These are phyloP conservation scores for Brassica nigra DNA, from an alignment of 345 rosid species.

Conservation along the genomic window DNA sequence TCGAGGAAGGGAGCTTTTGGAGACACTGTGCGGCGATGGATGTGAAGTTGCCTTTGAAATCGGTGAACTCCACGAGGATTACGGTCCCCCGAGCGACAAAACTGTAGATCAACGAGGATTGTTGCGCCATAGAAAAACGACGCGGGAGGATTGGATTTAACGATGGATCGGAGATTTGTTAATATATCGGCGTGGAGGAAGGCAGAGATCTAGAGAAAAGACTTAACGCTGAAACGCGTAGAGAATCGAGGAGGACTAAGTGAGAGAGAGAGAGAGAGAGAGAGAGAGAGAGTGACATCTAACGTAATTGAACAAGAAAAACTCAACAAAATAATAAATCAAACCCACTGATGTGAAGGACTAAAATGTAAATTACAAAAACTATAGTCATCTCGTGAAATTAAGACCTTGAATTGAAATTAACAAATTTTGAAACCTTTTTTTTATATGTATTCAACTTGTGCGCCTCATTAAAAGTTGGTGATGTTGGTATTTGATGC, in stretches of 20 bases:
- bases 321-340: not conserved
- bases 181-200: constrained; percentile 10
- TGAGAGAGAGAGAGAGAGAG: not conserved
- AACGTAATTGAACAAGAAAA: not conserved
- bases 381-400: no score
- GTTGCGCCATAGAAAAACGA: constrained; percentile 57
- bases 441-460: not conserved
- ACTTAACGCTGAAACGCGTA: constrained; percentile 42
- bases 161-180: constrained; percentile 18
- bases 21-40: constrained; percentile 71
- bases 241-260: constrained; percentile 35
- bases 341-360: constrained; percentile 12
- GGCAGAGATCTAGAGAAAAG: constrained; percentile 37
- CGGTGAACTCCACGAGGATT: constrained; percentile 69
- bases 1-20: constrained; percentile 69
- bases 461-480: constrained; percentile 24
- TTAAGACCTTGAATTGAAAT: not conserved
- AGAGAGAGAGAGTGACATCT: not conserved
- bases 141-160: not conserved
- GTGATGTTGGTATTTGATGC: constrained; percentile 26
- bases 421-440: not conserved
- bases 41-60: constrained; percentile 78
- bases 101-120: constrained; percentile 66
- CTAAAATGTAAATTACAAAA: not conserved
- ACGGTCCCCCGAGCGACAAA: constrained; percentile 74